phyloP scores from a whole-genome alignment of 1,284 basidiomycete species.

The Ustilago bromivora region DNA sequence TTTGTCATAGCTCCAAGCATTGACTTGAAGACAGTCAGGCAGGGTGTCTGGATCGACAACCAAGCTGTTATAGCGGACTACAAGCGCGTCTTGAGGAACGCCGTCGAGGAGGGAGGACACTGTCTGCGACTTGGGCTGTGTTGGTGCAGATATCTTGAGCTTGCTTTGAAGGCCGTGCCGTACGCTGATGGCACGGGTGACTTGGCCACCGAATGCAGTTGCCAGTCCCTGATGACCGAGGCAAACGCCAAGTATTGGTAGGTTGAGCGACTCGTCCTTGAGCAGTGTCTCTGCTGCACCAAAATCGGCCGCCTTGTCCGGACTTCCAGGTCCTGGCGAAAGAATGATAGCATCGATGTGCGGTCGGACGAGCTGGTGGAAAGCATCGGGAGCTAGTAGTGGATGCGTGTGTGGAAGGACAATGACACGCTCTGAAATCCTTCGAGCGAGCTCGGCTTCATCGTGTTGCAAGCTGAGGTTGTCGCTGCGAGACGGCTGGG shows the following conservation, averaged over 20 bases:
- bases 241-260: constrained; percentile 88
- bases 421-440: constrained; percentile 47
- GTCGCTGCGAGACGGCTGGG: neutral
- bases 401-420: constrained; percentile 64
- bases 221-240: constrained; percentile 91
- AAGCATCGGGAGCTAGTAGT: constrained; percentile 41
- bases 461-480: neutral
- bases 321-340: constrained; percentile 65
- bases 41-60: constrained; percentile 71
- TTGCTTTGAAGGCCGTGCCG: constrained; percentile 58
- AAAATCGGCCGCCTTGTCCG: constrained; percentile 59
- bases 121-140: constrained; percentile 13
- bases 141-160: constrained; percentile 26
- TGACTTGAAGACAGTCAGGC: constrained; percentile 71
- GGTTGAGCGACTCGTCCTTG: constrained; percentile 52
- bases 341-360: constrained; percentile 66
- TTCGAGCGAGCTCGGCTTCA: constrained; percentile 15
- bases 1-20: constrained; percentile 68
- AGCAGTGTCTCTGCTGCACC: constrained; percentile 58
- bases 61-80: constrained; percentile 82
- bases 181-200: constrained; percentile 45
- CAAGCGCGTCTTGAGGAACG: constrained; percentile 74
- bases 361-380: constrained; percentile 53
- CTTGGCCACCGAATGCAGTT: constrained; percentile 78
- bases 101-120: constrained; percentile 77